These are phyloP conservation scores for Hordeum vulgare DNA, from an alignment of 176 grass and related monocot genomes.

Conservation along the genomic window DNA sequence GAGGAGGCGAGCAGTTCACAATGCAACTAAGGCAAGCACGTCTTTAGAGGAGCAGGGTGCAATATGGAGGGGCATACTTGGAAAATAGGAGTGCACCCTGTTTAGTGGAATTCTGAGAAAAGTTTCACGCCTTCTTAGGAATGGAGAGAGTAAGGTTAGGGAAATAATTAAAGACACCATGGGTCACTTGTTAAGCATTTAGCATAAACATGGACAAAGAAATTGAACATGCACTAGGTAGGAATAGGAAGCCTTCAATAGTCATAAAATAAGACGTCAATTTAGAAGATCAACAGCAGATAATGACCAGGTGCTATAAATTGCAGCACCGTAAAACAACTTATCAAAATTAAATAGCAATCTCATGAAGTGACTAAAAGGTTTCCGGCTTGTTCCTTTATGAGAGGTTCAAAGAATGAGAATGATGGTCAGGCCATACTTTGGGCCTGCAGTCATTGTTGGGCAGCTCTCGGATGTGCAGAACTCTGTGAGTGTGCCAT, in stretches of 20 bases:
- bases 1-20: not conserved
- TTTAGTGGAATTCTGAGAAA: not conserved
- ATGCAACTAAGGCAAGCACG: not conserved
- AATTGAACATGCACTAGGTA: not conserved
- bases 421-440: constrained; percentile 38
- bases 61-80: not conserved
- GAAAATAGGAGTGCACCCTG: not conserved
- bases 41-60: not conserved
- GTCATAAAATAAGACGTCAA: not conserved
- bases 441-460: constrained; percentile 96
- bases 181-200: not conserved
- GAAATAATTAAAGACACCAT: not conserved
- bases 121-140: not conserved
- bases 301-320: not conserved
- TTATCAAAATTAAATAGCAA: not conserved
- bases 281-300: not conserved
- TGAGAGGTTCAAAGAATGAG: not conserved
- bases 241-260: not conserved
- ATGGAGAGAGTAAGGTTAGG: not conserved
- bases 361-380: not conserved
- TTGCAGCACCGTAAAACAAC: not conserved
- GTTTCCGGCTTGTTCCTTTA: not conserved
- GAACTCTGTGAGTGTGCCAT: constrained; percentile 88
- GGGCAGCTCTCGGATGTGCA: constrained; percentile 93
- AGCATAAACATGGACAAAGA: not conserved